Percentiles rank a stretch among this genome's conserved stretches.
phyloP scores from a whole-genome alignment of 176 grass and related monocot genomes.

The Oropetium thomaeum region DNA sequence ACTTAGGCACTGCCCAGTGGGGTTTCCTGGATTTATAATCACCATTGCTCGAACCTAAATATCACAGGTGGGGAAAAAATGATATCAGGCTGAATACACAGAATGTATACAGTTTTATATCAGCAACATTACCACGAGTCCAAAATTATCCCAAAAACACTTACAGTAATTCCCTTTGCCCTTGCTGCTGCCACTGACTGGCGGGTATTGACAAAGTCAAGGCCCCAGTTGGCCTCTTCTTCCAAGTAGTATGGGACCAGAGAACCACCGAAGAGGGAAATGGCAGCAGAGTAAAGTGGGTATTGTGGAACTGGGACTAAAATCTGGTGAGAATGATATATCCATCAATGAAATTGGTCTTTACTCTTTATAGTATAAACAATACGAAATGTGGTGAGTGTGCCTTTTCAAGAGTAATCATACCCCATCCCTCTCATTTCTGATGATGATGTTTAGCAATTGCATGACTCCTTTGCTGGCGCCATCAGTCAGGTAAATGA shows the following conservation, averaged over 20 bases:
- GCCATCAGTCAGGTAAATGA: conserved; percentile 92
- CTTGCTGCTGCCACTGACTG: conserved; percentile 63
- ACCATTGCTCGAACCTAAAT: conserved; percentile 93
- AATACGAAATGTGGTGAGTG: background rate
- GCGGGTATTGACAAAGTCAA: conserved; percentile 61
- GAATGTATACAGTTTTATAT: background rate
- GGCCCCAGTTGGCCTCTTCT: conserved; percentile 93
- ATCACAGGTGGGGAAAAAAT: background rate
- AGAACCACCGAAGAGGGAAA: conserved; percentile 76
- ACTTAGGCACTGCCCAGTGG: conserved; percentile 97
- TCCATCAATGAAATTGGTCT: background rate
- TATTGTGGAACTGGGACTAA: conserved; percentile 98
- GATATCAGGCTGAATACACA: background rate
- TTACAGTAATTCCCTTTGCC: conserved; percentile 89
- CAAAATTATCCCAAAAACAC: conserved; percentile 6
- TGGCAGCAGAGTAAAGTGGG: conserved; percentile 95
- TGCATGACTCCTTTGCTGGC: conserved; percentile 99
- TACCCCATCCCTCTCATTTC: conserved; percentile 90
- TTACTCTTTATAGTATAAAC: background rate
- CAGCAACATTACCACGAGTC: background rate
- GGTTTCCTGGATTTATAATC: conserved; percentile 99
- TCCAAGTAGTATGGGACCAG: conserved; percentile 96
- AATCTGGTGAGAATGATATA: conserved; percentile 56
- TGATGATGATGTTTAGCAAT: conserved; percentile 77
- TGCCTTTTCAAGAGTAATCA: conserved; percentile 6